Conservation (phyloP, 2,329 filamentous ascomycete species). For the Alternaria viburni region DNA sequence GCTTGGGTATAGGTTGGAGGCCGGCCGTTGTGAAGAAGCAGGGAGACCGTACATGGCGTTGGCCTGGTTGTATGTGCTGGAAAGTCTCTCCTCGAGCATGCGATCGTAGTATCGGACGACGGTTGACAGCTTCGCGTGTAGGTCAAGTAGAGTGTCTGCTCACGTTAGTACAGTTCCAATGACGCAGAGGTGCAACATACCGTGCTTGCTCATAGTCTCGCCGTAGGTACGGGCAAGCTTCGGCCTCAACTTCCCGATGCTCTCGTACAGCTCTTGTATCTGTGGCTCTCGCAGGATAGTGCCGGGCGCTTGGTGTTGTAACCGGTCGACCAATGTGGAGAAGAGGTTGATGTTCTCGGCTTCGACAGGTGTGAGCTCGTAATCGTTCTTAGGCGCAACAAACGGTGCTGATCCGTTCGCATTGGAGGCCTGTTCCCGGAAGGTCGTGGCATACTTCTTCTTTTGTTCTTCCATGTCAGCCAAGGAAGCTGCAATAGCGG, state of each 20-base stretch:
- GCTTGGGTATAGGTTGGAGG: conserved; percentile 72
- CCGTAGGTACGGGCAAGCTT: conserved; percentile 96
- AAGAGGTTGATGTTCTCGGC: conserved; percentile 98
- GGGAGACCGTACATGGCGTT: conserved; percentile 50
- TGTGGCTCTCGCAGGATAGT: conserved; percentile 97
- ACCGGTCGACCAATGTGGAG: conserved; percentile 86
- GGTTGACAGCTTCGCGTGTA: conserved; percentile 93
- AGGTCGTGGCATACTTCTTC: conserved; percentile 79
- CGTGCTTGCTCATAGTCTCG: conserved; percentile 99
- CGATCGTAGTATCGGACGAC: conserved; percentile 97
- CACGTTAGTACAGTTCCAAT: conserved; percentile 41
- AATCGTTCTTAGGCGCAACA: conserved; percentile 82
- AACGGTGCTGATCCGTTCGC: conserved; percentile 55
- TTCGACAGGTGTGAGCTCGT: conserved; percentile 91
- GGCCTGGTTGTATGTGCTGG: conserved; percentile 88
- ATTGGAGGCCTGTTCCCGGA: conserved; percentile 77
- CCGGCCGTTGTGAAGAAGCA: conserved; percentile 48
- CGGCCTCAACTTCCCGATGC: conserved; percentile 89
- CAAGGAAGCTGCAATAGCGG: conserved; percentile 91
- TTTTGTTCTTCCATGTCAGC: conserved; percentile 99
- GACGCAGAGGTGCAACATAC: conserved; percentile 56
- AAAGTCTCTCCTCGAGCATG: conserved; percentile 95
- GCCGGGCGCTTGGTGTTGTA: conserved; percentile 93
- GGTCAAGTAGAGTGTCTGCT: conserved; percentile 85
- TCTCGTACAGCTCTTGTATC: conserved; percentile 97